Conservation (phyloP, 1,284 basidiomycete genomes). For the Tilletia indica region DNA sequence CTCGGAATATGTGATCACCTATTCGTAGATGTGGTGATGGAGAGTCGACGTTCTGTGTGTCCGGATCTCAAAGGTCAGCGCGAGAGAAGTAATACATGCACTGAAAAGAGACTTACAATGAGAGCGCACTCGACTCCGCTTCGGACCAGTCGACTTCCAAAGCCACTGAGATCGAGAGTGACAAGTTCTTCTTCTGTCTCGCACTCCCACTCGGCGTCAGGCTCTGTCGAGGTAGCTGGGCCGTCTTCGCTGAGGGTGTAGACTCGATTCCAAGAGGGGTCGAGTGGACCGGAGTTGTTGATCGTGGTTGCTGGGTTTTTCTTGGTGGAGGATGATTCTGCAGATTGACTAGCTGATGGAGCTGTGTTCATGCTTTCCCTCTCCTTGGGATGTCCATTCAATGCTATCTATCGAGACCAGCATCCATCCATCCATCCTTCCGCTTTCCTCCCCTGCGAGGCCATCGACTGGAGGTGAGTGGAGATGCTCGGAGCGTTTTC, state of each 20-base stretch:
- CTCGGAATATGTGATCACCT: constrained; percentile 8
- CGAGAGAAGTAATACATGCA: too few species aligned
- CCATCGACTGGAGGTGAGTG: background rate
- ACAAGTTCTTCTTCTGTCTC: constrained; percentile 1
- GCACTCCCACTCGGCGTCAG: constrained; percentile 10
- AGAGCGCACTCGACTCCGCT: constrained; percentile 3
- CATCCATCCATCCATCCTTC: too few species aligned
- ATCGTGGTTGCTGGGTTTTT: too few species aligned
- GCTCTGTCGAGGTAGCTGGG: background rate
- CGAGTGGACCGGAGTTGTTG: too few species aligned
- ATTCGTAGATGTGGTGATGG: background rate
- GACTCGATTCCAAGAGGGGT: too few species aligned
- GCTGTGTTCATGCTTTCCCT: too few species aligned
- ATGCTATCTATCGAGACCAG: too few species aligned
- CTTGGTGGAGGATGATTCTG: too few species aligned
- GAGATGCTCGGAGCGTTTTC: constrained; percentile 7
- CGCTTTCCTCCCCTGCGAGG: too few species aligned
- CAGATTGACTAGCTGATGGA: too few species aligned
- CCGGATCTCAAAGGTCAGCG: background rate
- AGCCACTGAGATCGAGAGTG: constrained; percentile 12
- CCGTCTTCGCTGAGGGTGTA: too few species aligned
- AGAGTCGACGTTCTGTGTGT: background rate
- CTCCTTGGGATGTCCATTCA: too few species aligned
- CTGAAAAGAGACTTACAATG: background rate
- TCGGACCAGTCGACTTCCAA: background rate